Conservation (phyloP, 495 filamentous ascomycete species). For the Aspergillus panamensis region DNA sequence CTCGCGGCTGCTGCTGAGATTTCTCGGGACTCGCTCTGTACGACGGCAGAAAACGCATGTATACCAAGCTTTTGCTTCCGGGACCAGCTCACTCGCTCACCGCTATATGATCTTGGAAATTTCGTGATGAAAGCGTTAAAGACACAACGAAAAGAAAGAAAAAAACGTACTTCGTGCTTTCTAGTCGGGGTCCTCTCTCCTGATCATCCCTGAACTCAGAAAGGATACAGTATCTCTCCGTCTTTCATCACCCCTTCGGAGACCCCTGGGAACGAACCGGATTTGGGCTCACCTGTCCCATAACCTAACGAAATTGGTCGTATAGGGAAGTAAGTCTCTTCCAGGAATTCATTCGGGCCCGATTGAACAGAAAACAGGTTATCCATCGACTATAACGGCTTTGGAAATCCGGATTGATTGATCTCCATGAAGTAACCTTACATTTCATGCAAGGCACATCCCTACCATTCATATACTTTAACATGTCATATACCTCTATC, state of each 20-base stretch:
- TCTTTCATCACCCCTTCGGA: too few relatives aligned
- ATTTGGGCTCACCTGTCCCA: too few relatives aligned
- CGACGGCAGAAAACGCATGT: neutral
- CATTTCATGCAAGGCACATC: conserved; percentile 15
- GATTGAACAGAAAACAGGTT: neutral
- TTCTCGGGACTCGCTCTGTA: neutral
- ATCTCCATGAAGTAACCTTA: conserved; percentile 6
- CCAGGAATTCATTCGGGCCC: too few relatives aligned
- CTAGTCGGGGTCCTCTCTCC: too few relatives aligned
- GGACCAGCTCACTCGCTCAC: neutral
- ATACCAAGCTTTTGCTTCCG: neutral
- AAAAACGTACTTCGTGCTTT: too few relatives aligned
- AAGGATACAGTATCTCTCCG: too few relatives aligned
- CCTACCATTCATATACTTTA: neutral
- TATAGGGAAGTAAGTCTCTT: too few relatives aligned
- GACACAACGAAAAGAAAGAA: too few relatives aligned
- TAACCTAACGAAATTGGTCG: too few relatives aligned
- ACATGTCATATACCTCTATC: conserved; percentile 8
- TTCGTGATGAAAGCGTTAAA: neutral
- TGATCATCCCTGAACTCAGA: too few relatives aligned
- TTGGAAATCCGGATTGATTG: neutral
- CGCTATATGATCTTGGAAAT: neutral
- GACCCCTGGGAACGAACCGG: too few relatives aligned
- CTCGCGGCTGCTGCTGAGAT: too few relatives aligned
- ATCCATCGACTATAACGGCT: neutral